phyloP scores from a whole-genome alignment of 306 rosid species.

The Lotus japonicus region DNA sequence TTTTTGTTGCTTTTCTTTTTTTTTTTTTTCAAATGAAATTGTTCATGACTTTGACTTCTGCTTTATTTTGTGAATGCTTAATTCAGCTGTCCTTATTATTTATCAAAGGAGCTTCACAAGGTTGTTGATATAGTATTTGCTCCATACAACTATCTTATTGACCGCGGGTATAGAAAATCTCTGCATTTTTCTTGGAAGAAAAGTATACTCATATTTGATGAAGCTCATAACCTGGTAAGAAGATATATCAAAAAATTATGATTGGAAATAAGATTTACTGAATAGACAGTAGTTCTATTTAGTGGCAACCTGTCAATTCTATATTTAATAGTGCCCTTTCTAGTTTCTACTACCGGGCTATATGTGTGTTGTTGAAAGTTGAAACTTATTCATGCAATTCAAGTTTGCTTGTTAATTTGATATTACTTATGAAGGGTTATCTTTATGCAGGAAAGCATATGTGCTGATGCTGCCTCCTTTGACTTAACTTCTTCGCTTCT shows the following conservation, averaged over 20 bases:
- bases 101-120: constrained; percentile 81
- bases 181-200: constrained; percentile 54
- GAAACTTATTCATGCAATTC: constrained; percentile 6
- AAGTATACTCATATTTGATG: constrained; percentile 90
- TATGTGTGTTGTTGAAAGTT: constrained; percentile 18
- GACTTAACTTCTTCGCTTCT: constrained; percentile 92
- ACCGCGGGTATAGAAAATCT: constrained; percentile 51
- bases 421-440: constrained; percentile 11
- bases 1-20: neutral
- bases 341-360: constrained; percentile 2
- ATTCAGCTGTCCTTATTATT: constrained; percentile 85
- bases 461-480: constrained; percentile 96
- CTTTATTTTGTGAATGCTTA: constrained; percentile 20
- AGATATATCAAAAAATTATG: constrained; percentile 11
- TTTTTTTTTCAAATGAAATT: neutral
- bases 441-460: constrained; percentile 78
- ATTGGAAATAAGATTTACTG: constrained; percentile 15
- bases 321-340: constrained; percentile 3
- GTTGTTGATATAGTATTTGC: constrained; percentile 77
- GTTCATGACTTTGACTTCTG: constrained; percentile 20
- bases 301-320: neutral
- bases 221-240: constrained; percentile 95
- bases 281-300: neutral
- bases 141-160: constrained; percentile 95
- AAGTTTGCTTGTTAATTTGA: constrained; percentile 10